Evolutionary conservation across 345 rosid genomes (phyloP).

Genomic region (Pistacia vera): DNA sequence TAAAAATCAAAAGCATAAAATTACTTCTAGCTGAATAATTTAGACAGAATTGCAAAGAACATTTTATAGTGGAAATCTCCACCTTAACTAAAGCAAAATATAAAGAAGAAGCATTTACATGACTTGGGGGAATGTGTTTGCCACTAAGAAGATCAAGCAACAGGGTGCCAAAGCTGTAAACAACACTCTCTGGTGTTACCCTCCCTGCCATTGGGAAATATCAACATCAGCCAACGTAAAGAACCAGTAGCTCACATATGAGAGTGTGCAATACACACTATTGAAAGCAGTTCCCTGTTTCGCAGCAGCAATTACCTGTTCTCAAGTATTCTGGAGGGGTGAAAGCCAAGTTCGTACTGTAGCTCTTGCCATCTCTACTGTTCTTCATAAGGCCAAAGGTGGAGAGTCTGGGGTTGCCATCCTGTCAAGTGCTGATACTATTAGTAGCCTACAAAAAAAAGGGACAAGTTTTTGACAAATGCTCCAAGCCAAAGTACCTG

Average conservation of each 20-base stretch:
- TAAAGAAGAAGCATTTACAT: constrained; percentile 49
- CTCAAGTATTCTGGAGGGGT: constrained; percentile 90
- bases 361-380: constrained; percentile 92
- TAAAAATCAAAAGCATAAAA: neutral
- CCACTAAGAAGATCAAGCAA: constrained; percentile 94
- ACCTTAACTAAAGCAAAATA: constrained; percentile 2
- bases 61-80: constrained; percentile 5
- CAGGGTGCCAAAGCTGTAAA: constrained; percentile 84
- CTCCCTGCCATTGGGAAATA: constrained; percentile 52
- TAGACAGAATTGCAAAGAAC: neutral
- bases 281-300: neutral
- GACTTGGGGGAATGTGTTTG: constrained; percentile 91
- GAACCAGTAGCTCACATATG: neutral
- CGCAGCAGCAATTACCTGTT: constrained; percentile 52
- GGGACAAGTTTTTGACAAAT: neutral
- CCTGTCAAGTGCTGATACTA: constrained; percentile 43
- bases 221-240: constrained; percentile 6
- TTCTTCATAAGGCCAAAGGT: constrained; percentile 92
- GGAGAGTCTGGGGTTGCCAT: constrained; percentile 79
- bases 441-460: constrained; percentile 14
- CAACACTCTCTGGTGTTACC: constrained; percentile 81
- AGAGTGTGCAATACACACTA: neutral
- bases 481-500: constrained; percentile 41
- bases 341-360: constrained; percentile 89
- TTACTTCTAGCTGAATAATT: neutral